Evolutionary conservation across 108 stramenopile species (phyloP).

Genomic region (Ochromonas danica): DNA sequence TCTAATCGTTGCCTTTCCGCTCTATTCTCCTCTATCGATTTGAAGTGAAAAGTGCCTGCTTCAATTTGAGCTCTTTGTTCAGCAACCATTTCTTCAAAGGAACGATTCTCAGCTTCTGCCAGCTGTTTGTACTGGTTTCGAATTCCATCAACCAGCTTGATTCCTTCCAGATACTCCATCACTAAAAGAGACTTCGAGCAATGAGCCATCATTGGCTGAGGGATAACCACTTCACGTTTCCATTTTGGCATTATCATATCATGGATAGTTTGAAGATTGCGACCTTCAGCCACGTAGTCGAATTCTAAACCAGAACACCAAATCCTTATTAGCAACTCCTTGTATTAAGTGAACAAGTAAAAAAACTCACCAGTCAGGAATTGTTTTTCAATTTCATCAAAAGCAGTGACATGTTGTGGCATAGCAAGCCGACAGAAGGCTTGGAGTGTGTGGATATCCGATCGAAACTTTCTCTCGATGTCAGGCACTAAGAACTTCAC

Average conservation of each 20-base stretch:
- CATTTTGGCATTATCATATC: constrained; percentile 37
- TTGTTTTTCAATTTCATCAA: constrained; percentile 54
- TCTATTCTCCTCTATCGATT: background rate
- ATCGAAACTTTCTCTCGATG: constrained; percentile 47
- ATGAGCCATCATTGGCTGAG: background rate
- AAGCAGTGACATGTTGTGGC: constrained; percentile 48
- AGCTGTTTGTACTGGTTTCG: constrained; percentile 32
- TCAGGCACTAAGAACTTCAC: constrained; percentile 33
- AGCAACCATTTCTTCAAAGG: constrained; percentile 6
- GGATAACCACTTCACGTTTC: constrained; percentile 23
- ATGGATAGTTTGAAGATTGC: constrained; percentile 39
- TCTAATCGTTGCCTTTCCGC: background rate
- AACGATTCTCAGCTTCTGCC: background rate
- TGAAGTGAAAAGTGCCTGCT: background rate
- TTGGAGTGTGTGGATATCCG: constrained; percentile 47
- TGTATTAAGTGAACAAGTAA: too few species aligned
- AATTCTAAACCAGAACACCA: too few species aligned
- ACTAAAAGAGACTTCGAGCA: constrained; percentile 48
- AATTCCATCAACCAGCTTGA: constrained; percentile 53
- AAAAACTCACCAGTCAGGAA: constrained; percentile 54
- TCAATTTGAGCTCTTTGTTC: background rate
- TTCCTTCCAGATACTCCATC: constrained; percentile 54
- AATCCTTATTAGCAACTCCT: too few species aligned
- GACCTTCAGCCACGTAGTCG: constrained; percentile 46
- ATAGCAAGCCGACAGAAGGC: constrained; percentile 47